phyloP scores from a whole-genome alignment of 2,329 filamentous ascomycete genomes.

The Knufia petricola region DNA sequence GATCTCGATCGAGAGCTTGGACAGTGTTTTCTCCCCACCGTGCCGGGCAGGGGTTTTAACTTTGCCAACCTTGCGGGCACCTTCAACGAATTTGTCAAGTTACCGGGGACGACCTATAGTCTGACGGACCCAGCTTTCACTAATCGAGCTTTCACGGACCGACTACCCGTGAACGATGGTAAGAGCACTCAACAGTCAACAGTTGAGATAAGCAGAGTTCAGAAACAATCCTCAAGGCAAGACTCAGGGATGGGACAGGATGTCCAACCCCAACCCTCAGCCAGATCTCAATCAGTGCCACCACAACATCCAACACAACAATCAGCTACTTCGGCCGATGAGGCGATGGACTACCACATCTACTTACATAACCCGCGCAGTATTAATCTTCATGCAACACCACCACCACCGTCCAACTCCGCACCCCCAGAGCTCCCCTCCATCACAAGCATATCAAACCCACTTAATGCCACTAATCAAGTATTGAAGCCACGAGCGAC shows the following conservation, averaged over 20 bases:
- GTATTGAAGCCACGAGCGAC: not conserved
- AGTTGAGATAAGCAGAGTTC: not conserved
- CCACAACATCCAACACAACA: not conserved
- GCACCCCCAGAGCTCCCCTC: not conserved
- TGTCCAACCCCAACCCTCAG: not conserved
- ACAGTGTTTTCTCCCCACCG: constrained; percentile 34
- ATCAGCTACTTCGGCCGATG: not conserved
- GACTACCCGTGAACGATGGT: not conserved
- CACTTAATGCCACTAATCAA: not conserved
- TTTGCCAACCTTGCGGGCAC: constrained; percentile 34
- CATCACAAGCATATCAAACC: not conserved
- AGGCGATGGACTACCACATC: constrained; percentile 8
- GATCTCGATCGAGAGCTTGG: constrained; percentile 36
- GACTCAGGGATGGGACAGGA: not conserved
- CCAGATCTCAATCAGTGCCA: not conserved
- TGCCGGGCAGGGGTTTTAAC: constrained; percentile 33
- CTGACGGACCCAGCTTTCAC: constrained; percentile 9
- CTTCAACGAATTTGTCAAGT: constrained; percentile 38
- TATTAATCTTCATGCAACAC: constrained; percentile 6
- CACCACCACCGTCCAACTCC: not conserved
- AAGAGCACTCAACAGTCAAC: not conserved
- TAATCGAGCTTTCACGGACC: not conserved
- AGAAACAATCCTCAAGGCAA: not conserved
- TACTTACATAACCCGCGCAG: constrained; percentile 7
- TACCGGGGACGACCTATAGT: constrained; percentile 36